Percentiles rank a stretch among this genome's conserved stretches.
phyloP scores from a whole-genome alignment of 2,329 filamentous ascomycete genomes.

The Pseudogymnoascus sp. region DNA sequence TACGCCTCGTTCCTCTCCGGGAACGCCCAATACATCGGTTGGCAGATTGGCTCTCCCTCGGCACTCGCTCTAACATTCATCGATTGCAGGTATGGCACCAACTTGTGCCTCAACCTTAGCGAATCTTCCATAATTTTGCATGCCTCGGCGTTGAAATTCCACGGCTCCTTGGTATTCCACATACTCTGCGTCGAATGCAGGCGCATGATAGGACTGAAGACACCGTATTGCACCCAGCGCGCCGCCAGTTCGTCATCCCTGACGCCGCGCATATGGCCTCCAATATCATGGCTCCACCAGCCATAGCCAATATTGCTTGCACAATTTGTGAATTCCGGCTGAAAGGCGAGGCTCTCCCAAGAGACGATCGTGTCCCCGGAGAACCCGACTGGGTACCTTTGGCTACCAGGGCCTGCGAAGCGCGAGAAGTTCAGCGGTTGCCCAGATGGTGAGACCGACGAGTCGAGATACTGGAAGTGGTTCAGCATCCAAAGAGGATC shows the following conservation, averaged over 20 bases:
- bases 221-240: conserved; percentile 53
- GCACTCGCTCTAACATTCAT: conserved; percentile 43
- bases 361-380: conserved; percentile 54
- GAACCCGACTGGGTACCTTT: conserved; percentile 59
- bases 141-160: conserved; percentile 44
- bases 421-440: conserved; percentile 50
- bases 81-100: conserved; percentile 55
- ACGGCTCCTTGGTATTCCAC: conserved; percentile 57
- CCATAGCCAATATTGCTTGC: conserved; percentile 63
- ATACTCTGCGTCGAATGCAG: conserved; percentile 51
- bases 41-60: conserved; percentile 45
- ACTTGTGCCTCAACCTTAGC: conserved; percentile 47
- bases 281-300: conserved; percentile 64
- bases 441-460: conserved; percentile 3
- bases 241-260: conserved; percentile 48
- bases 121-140: conserved; percentile 41
- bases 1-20: conserved; percentile 48
- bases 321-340: conserved; percentile 53
- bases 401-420: conserved; percentile 55
- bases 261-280: conserved; percentile 51
- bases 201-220: conserved; percentile 54
- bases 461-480: conserved; percentile 55
- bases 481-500: conserved; percentile 60
- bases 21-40: conserved; percentile 58
- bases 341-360: conserved; percentile 55